Conservation (phyloP, 768 basidiomycete species). For the Hydnum rufescens region DNA sequence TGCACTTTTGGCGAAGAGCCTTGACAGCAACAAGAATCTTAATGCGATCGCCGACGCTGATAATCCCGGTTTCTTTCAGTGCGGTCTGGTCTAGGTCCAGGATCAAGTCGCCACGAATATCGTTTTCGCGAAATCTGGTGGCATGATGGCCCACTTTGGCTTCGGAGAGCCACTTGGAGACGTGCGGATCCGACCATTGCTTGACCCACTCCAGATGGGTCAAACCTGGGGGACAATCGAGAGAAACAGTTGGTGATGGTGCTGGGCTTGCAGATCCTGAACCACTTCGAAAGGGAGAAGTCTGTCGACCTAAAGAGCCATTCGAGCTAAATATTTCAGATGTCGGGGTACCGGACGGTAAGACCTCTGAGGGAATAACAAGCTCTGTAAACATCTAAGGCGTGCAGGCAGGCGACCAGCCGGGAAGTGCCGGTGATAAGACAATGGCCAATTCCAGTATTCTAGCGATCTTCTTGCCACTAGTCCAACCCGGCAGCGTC, state of each 20-base stretch:
- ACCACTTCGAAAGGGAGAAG: background rate
- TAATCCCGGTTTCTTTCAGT: constrained; percentile 78
- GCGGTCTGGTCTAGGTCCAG: constrained; percentile 77
- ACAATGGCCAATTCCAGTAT: too few species aligned
- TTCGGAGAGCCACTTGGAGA: constrained; percentile 55
- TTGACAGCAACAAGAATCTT: constrained; percentile 77
- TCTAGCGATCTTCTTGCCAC: too few species aligned
- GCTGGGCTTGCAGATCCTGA: background rate
- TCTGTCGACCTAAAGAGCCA: background rate
- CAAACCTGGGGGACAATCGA: background rate
- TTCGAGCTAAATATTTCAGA: background rate
- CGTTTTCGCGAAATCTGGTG: constrained; percentile 55
- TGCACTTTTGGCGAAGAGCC: constrained; percentile 40
- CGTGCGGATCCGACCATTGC: constrained; percentile 17
- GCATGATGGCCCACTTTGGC: constrained; percentile 56
- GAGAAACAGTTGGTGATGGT: background rate
- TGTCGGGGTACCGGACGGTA: background rate
- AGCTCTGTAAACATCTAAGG: background rate
- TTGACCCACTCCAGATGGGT: background rate
- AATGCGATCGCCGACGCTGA: constrained; percentile 79
- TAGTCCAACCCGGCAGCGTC: too few species aligned
- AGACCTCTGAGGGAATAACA: background rate
- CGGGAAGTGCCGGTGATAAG: too few species aligned
- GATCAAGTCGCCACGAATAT: constrained; percentile 81
- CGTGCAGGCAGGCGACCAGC: background rate